phyloP scores from a whole-genome alignment of 164 flowering plant species.

The Berberis vulgaris region DNA sequence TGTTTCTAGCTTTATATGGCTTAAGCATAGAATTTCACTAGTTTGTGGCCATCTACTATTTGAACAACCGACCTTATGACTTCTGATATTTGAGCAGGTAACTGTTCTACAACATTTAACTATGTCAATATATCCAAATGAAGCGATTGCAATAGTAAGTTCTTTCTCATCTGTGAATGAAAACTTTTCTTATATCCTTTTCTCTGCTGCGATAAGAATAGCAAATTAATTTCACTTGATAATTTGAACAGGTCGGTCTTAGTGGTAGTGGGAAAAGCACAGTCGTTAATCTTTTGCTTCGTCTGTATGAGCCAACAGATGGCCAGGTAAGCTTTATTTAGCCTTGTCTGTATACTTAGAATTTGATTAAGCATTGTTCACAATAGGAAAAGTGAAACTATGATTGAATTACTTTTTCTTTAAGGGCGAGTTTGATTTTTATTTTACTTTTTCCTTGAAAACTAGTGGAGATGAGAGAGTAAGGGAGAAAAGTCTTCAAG shows the following conservation, averaged over 20 bases:
- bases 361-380: too few species aligned
- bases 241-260: constrained; percentile 69
- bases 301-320: constrained; percentile 81
- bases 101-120: constrained; percentile 53
- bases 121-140: constrained; percentile 59
- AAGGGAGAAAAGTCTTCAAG: too few species aligned
- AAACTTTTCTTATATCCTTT: neutral
- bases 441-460: too few species aligned
- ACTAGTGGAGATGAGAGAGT: too few species aligned
- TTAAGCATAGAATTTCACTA: too few species aligned
- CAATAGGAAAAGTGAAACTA: neutral
- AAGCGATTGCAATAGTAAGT: constrained; percentile 89
- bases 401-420: neutral
- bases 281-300: constrained; percentile 77
- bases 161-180: neutral
- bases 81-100: constrained; percentile 36
- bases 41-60: neutral
- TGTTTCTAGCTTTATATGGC: too few species aligned
- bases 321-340: constrained; percentile 55
- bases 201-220: neutral
- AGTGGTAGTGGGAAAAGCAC: constrained; percentile 98
- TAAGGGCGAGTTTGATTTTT: too few species aligned
- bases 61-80: neutral
- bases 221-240: neutral
- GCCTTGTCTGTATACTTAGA: neutral